Conservation (phyloP, 1,284 basidiomycete genomes). For the Leccinum solheimii region DNA sequence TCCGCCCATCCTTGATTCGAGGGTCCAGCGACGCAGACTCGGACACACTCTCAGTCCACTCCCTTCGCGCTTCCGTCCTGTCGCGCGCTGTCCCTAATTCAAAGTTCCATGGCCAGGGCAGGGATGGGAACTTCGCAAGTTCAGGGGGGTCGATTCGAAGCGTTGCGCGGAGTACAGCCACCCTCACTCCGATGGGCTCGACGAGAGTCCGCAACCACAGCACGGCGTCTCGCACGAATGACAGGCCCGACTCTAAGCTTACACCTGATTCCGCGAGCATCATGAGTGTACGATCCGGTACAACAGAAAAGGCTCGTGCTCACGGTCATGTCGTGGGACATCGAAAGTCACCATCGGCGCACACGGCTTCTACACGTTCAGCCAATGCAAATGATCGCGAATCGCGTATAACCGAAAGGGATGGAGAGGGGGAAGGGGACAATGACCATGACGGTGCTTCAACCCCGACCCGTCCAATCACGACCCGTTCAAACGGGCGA, state of each 20-base stretch:
- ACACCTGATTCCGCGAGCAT: slow-evolving; percentile 43
- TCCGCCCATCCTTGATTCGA: slow-evolving; percentile 31
- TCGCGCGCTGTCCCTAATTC: slow-evolving; percentile 45
- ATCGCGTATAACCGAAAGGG: slow-evolving; percentile 2
- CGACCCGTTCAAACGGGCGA: slow-evolving; percentile 22
- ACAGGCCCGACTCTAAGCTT: slow-evolving; percentile 66
- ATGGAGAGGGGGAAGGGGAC: slow-evolving; percentile 10
- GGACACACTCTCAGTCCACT: slow-evolving; percentile 50
- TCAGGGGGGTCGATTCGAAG: slow-evolving; percentile 45
- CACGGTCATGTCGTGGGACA: slow-evolving; percentile 19
- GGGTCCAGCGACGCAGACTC: slow-evolving; percentile 39
- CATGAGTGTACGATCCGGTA: slow-evolving; percentile 23
- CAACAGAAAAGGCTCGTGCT: slow-evolving; percentile 25
- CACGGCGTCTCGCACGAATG: slow-evolving; percentile 27
- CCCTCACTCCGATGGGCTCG: slow-evolving; percentile 31
- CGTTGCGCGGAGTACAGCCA: slow-evolving; percentile 45
- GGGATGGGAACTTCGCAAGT: slow-evolving; percentile 25
- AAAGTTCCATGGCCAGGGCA: slow-evolving; percentile 27
- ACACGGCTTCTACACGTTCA: slow-evolving; percentile 9
- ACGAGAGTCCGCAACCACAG: slow-evolving; percentile 31
- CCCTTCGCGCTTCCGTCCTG: slow-evolving; percentile 58
- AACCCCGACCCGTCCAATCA: slow-evolving; percentile 17
- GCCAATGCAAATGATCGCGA: slow-evolving; percentile 1
- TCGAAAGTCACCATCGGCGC: slow-evolving; percentile 24
- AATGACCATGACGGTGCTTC: slow-evolving; percentile 19